Evolutionary conservation across 2,329 filamentous ascomycete species (phyloP), one percentile per base, ranked within the genome.

Genomic region (Penicillium sclerotigenum): DNA sequence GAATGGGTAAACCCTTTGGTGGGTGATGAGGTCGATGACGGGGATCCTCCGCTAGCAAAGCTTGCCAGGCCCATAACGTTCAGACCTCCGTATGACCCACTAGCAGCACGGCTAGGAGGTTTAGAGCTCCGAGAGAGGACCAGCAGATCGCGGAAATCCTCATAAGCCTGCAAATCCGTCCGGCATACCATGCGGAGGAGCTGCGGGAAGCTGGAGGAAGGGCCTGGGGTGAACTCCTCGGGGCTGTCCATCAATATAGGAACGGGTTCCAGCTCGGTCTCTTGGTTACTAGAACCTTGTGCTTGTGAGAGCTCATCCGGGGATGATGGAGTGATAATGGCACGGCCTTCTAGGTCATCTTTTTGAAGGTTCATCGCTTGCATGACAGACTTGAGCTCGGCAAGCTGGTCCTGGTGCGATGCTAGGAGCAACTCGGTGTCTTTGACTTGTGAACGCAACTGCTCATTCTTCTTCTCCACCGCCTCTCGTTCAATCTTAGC

Each of bases 391-490:
- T 99, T 99, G 60, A 99, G 83, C 73, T 97, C 90, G 2, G 88
- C 83, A 3, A 99, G 80, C 72, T 99, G 94, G 72, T 97, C 92
- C 70, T 96, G 92, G 66, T 97, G 91, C 1, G 90, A 96, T 56
- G 86, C 86, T 58, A 99, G 83, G 18, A 99, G 82, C 24, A 83
- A 81, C 73, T 97, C 91, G 0, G 90, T 93, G 71, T 99, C 93
- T 54, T 85, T 85, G 51, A 99, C 80, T 73, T 97, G 92, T 26
- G 87, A 82, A 67, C 86, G 89, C 49, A 97, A 82, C 73, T 95
- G 90, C 55, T 96, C 91, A 67, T 94, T 96, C 70, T 90, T 90
- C 68, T 88, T 89, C 55, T 91, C 87, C 40, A 92, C 79, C 5
- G 83, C 82, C 63, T 97, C 91, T 36, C 91, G 88, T 65, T 97